Evolutionary conservation across 2,329 filamentous ascomycete species (phyloP).

Genomic region (Microdochium bolleyi): DNA sequence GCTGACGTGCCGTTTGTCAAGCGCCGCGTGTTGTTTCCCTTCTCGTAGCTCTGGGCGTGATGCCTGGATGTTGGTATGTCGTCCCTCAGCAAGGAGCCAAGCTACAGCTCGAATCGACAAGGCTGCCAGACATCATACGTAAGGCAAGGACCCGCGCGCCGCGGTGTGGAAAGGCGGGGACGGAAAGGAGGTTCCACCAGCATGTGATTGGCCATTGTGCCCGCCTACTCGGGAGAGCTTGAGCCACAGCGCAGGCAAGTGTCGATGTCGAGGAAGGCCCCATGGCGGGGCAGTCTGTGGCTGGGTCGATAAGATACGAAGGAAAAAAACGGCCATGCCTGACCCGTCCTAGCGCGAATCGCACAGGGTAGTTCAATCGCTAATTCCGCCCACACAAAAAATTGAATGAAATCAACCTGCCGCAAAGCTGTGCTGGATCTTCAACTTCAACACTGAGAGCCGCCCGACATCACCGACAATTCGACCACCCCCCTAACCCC

Average conservation of each 20-base stretch:
- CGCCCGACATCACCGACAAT: constrained; percentile 29
- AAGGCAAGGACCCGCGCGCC: not conserved
- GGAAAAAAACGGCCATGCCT: not conserved
- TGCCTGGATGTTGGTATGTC: not conserved
- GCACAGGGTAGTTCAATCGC: not conserved
- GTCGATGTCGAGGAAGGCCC: too few species aligned
- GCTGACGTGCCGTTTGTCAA: too few species aligned
- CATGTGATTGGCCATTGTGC: not conserved
- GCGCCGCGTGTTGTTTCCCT: too few species aligned
- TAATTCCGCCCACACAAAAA: constrained; percentile 1
- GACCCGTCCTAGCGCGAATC: not conserved
- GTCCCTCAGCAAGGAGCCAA: not conserved
- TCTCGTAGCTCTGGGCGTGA: too few species aligned
- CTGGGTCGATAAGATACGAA: not conserved
- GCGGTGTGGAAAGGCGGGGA: not conserved
- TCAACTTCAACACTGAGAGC: not conserved
- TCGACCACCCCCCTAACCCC: constrained; percentile 6
- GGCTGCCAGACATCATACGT: not conserved
- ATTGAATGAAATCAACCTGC: not conserved
- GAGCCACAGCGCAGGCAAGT: not conserved
- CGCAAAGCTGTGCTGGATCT: not conserved
- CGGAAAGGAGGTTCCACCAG: not conserved
- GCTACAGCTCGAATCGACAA: not conserved
- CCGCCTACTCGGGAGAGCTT: not conserved
- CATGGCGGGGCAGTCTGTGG: not conserved